Conservation (phyloP, 257 asterid species). For the Solanum verrucosum region DNA sequence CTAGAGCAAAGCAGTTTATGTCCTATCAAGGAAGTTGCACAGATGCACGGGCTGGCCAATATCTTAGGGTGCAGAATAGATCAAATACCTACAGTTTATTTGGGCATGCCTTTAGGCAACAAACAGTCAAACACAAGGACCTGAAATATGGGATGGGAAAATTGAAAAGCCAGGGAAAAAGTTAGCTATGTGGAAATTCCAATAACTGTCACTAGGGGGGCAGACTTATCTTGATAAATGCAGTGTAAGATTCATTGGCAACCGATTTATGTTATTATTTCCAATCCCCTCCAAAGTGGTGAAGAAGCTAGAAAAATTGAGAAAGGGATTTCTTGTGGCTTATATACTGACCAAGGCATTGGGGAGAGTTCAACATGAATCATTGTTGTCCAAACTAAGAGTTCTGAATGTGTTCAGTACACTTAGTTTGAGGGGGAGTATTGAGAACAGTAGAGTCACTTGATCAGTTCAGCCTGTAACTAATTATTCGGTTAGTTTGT, state of each 20-base stretch:
- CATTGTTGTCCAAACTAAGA: neutral
- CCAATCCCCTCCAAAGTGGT: neutral
- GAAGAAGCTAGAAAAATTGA: neutral
- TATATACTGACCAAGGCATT: neutral
- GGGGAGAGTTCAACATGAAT: neutral
- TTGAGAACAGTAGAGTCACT: neutral
- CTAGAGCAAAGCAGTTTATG: neutral
- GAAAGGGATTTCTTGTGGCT: neutral
- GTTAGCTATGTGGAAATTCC: neutral
- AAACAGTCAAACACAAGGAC: neutral
- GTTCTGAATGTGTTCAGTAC: neutral
- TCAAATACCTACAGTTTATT: neutral
- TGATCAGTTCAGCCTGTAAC: neutral
- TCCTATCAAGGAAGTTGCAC: neutral
- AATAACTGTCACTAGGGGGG: neutral
- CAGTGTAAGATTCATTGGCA: neutral
- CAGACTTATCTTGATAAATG: neutral
- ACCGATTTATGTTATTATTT: neutral
- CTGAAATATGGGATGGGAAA: neutral
- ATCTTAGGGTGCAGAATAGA: neutral
- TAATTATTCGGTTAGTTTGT: no score
- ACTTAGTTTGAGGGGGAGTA: neutral
- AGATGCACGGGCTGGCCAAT: neutral
- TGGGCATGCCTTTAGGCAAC: neutral
- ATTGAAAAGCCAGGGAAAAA: neutral